Conservation (phyloP, 768 basidiomycete species). For the Lactarius tabidus region DNA sequence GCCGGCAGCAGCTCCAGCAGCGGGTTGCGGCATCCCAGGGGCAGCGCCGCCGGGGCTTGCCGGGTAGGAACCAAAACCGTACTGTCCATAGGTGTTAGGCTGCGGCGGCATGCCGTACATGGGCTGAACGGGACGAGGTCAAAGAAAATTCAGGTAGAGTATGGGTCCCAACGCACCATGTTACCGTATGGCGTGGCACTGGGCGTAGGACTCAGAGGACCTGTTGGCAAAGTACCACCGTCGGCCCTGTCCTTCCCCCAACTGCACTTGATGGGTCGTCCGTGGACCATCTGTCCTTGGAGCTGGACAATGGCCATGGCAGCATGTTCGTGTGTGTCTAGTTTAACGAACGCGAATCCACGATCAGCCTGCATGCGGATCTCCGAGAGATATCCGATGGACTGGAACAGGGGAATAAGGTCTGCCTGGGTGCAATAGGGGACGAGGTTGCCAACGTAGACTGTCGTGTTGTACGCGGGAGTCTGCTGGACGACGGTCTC, state of each 20-base stretch:
- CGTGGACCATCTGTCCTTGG: slow-evolving; percentile 96
- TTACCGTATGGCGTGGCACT: slow-evolving; percentile 65
- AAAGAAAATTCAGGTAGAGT: not conserved
- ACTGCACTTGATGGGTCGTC: slow-evolving; percentile 94
- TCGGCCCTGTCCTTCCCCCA: slow-evolving; percentile 97
- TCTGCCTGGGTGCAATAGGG: slow-evolving; percentile 97
- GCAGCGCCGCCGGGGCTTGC: slow-evolving; percentile 60
- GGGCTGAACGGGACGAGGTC: slow-evolving; percentile 44
- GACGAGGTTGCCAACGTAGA: slow-evolving; percentile 98
- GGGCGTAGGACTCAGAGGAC: slow-evolving; percentile 57
- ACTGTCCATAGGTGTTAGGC: slow-evolving; percentile 72
- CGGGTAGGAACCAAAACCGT: slow-evolving; percentile 70
- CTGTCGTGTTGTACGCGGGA: slow-evolving; percentile 89
- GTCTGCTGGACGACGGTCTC: slow-evolving; percentile 94
- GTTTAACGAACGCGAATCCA: slow-evolving; percentile 97
- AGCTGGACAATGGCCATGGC: slow-evolving; percentile 97
- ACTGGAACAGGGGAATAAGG: slow-evolving; percentile 96
- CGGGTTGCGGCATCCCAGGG: slow-evolving; percentile 43
- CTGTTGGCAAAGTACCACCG: slow-evolving; percentile 51
- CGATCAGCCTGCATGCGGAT: slow-evolving; percentile 99
- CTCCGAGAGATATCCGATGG: slow-evolving; percentile 97
- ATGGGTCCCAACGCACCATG: slow-evolving; percentile 52
- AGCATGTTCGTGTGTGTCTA: slow-evolving; percentile 97
- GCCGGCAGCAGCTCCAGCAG: slow-evolving; percentile 49
- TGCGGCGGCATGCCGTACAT: slow-evolving; percentile 92